Percentiles rank a stretch among this genome's conserved stretches.
Evolutionary conservation across 352 stramenopile genomes (phyloP).

Genomic region (Globisporangium splendens): DNA sequence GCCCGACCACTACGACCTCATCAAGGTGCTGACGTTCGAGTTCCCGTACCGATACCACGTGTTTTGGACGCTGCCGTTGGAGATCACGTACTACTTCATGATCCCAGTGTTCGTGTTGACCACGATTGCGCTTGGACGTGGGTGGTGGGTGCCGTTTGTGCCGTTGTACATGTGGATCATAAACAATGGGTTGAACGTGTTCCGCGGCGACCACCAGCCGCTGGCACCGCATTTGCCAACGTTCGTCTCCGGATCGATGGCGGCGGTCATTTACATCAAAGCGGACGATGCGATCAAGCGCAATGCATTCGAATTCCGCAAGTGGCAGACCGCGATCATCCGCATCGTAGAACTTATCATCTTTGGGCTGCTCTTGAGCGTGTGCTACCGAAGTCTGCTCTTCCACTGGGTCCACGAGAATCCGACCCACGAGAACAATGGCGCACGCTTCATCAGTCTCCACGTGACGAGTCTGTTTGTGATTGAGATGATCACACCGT

Average conservation of each 20-base stretch:
- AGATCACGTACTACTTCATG: conserved; percentile 40
- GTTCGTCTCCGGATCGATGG: conserved; percentile 36
- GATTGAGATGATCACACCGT: conserved; percentile 9
- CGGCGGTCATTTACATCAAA: conserved; percentile 25
- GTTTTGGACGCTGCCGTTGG: conserved; percentile 50
- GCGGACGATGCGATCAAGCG: conserved; percentile 17
- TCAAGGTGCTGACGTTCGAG: conserved; percentile 37
- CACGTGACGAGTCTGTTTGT: conserved; percentile 16
- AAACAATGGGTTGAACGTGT: conserved; percentile 16
- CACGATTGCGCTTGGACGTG: not conserved
- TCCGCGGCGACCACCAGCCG: conserved; percentile 23
- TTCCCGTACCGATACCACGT: conserved; percentile 26
- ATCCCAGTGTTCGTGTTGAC: conserved; percentile 27
- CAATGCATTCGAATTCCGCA: conserved; percentile 15
- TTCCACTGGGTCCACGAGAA: conserved; percentile 33
- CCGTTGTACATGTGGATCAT: conserved; percentile 10
- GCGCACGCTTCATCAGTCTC: conserved; percentile 25
- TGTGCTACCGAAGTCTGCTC: conserved; percentile 20
- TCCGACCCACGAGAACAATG: conserved; percentile 7
- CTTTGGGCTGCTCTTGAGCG: conserved; percentile 26
- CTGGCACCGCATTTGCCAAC: conserved; percentile 27
- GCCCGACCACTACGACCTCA: conserved; percentile 20
- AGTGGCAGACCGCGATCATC: conserved; percentile 16
- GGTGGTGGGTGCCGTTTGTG: conserved; percentile 19
- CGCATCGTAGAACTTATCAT: conserved; percentile 19